Percentiles rank a stretch among this genome's conserved stretches.
phyloP scores from a whole-genome alignment of 768 basidiomycete genomes.

The Plicaturopsis crispa region DNA sequence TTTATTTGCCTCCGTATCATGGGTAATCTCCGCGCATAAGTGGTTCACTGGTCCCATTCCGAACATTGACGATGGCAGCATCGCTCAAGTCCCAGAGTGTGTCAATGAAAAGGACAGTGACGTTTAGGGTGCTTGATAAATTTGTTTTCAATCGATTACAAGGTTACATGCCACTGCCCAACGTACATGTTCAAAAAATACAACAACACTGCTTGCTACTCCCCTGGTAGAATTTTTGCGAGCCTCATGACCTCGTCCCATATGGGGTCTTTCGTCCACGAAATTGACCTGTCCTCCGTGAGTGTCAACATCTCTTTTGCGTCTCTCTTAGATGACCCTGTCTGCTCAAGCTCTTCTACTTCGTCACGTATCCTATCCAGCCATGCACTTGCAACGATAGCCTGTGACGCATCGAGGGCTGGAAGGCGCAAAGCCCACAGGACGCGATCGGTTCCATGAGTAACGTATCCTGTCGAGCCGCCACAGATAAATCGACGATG shows the following conservation, averaged over 20 bases:
- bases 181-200: too few species aligned
- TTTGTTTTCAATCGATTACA: too few species aligned
- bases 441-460: conserved; percentile 58
- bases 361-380: conserved; percentile 41
- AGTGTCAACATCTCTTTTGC: conserved; percentile 40
- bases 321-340: conserved; percentile 19
- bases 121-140: too few species aligned
- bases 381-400: conserved; percentile 46
- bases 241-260: conserved; percentile 48
- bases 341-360: conserved; percentile 29
- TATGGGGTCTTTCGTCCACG: conserved; percentile 45
- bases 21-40: conserved; percentile 24
- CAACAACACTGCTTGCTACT: too few species aligned
- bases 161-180: too few species aligned
- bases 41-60: conserved; percentile 28
- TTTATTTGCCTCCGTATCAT: conserved; percentile 20
- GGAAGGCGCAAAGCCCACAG: conserved; percentile 57
- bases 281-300: conserved; percentile 39
- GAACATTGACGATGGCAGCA: conserved; percentile 16
- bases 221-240: too few species aligned
- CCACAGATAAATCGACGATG: not conserved
- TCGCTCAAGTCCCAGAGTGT: conserved; percentile 4
- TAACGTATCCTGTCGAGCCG: conserved; percentile 47
- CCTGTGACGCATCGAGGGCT: conserved; percentile 36
- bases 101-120: too few species aligned